Evolutionary conservation across 495 filamentous ascomycete species (phyloP).

Genomic region (Xylaria nigripes): DNA sequence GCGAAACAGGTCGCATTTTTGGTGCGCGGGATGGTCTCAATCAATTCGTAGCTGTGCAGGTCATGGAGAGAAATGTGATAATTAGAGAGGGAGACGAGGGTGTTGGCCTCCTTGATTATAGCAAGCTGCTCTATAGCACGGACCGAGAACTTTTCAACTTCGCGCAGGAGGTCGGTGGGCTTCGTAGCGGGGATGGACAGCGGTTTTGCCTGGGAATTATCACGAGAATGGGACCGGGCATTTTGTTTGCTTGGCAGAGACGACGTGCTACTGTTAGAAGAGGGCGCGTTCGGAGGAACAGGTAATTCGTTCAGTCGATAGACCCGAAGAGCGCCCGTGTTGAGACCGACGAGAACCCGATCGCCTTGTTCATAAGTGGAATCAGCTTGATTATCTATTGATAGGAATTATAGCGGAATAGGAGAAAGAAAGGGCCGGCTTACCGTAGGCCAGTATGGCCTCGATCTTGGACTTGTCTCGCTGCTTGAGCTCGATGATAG

Average conservation of each 20-base stretch:
- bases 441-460: constrained; percentile 83
- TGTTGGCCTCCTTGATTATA: constrained; percentile 86
- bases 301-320: constrained; percentile 72
- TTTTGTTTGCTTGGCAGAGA: neutral
- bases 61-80: constrained; percentile 82
- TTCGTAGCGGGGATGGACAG: constrained; percentile 32
- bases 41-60: constrained; percentile 69
- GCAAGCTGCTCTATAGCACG: constrained; percentile 86
- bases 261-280: constrained; percentile 12
- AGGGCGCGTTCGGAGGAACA: constrained; percentile 7
- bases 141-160: constrained; percentile 87
- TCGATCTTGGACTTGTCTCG: constrained; percentile 95
- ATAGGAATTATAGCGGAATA: neutral
- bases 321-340: constrained; percentile 79
- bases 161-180: constrained; percentile 76
- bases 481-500: constrained; percentile 90
- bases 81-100: constrained; percentile 83
- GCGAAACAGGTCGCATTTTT: constrained; percentile 86
- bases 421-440: constrained; percentile 4
- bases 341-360: constrained; percentile 81
- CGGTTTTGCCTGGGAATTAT: constrained; percentile 3
- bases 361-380: constrained; percentile 50
- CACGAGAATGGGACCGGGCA: neutral
- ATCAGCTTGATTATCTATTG: constrained; percentile 4
- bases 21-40: constrained; percentile 64